Conservation (phyloP, 805 yeast species). For the Lachancea lanzarotensis region DNA sequence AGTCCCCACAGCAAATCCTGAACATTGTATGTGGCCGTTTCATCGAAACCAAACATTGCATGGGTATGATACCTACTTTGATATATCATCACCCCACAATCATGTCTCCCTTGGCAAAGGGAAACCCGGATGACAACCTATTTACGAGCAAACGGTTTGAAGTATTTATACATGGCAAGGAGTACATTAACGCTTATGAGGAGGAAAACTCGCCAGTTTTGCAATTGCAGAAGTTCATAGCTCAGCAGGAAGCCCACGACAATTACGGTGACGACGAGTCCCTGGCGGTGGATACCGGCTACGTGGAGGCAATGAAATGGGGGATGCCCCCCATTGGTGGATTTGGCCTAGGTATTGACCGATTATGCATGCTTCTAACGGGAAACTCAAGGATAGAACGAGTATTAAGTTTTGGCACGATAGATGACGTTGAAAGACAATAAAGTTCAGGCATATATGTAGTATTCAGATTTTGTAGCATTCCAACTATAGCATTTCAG, state of each 20-base stretch:
- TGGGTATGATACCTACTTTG: conserved; percentile 50
- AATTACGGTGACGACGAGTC: conserved; percentile 53
- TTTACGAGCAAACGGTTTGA: conserved; percentile 69
- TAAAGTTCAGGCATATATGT: conserved; percentile 18
- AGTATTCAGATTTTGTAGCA: not conserved
- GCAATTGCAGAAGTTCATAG: conserved; percentile 57
- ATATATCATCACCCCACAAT: conserved; percentile 77
- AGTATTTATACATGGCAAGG: conserved; percentile 70
- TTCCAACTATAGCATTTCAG: not conserved
- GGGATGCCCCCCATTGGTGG: conserved; percentile 99
- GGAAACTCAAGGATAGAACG: conserved; percentile 61
- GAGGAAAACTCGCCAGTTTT: conserved; percentile 85
- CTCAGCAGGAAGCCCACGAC: conserved; percentile 47
- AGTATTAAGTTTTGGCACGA: conserved; percentile 67
- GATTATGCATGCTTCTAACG: conserved; percentile 74
- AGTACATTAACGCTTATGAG: conserved; percentile 88
- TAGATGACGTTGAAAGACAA: conserved; percentile 64
- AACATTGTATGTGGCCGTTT: conserved; percentile 55
- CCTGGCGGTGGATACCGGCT: conserved; percentile 64
- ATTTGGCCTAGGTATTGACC: conserved; percentile 92
- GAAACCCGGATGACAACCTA: conserved; percentile 33
- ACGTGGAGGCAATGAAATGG: conserved; percentile 73
- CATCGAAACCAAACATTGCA: conserved; percentile 57
- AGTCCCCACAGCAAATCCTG: conserved; percentile 53
- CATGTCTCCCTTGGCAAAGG: conserved; percentile 85